These are phyloP conservation scores for Pseudonectria foliicola DNA, from an alignment of 2,329 filamentous ascomycete species.

Conservation along the genomic window DNA sequence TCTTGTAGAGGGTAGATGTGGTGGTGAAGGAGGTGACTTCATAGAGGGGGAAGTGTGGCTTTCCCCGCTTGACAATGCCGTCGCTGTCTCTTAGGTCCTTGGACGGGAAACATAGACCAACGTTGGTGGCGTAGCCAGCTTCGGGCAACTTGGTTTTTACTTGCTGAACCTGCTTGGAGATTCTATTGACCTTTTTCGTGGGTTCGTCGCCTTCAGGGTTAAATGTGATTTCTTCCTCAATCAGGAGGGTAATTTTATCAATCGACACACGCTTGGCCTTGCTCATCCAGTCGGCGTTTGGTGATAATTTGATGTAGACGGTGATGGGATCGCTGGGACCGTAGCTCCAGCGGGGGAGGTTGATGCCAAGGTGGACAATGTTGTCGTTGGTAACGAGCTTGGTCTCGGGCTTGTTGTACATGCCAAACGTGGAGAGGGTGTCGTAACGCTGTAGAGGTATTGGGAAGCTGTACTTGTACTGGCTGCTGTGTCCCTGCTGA, in stretches of 20 bases:
- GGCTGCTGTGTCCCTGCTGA: conserved; percentile 78
- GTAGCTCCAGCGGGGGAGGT: conserved; percentile 91
- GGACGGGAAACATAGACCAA: conserved; percentile 83
- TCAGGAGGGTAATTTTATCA: conserved; percentile 84
- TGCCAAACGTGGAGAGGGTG: conserved; percentile 94
- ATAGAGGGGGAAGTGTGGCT: conserved; percentile 83
- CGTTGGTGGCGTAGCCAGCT: conserved; percentile 84
- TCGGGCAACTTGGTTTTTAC: conserved; percentile 84
- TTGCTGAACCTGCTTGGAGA: conserved; percentile 75
- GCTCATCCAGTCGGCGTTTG: conserved; percentile 83
- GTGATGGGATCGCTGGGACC: conserved; percentile 91
- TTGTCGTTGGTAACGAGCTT: conserved; percentile 83
- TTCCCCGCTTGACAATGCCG: conserved; percentile 77
- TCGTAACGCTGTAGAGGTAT: conserved; percentile 91
- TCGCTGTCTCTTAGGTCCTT: conserved; percentile 83
- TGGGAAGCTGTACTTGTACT: conserved; percentile 86
- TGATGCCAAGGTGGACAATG: conserved; percentile 84
- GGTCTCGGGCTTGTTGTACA: conserved; percentile 95
- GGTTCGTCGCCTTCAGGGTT: conserved; percentile 97
- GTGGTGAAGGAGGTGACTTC: conserved; percentile 88
- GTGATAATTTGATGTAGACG: conserved; percentile 89
- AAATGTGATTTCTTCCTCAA: conserved; percentile 98
- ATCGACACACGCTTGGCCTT: conserved; percentile 92
- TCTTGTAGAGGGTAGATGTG: conserved; percentile 89
- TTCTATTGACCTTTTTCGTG: conserved; percentile 77